Conservation (phyloP, 2,329 filamentous ascomycete genomes). For the Trichoderma brevicompactum region DNA sequence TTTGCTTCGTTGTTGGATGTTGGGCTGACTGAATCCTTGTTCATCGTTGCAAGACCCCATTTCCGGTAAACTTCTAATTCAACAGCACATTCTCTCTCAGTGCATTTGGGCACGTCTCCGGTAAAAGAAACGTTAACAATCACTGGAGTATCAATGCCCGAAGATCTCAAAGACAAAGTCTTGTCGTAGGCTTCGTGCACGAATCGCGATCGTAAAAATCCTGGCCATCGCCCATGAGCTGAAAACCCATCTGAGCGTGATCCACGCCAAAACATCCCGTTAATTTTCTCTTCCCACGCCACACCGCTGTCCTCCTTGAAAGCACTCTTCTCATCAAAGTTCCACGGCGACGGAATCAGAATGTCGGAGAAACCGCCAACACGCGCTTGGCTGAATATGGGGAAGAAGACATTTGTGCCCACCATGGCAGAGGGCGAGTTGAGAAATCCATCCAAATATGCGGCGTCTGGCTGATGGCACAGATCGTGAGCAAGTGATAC, state of each 20-base stretch:
- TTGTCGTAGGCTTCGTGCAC: slow-evolving; percentile 56
- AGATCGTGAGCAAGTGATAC: slow-evolving; percentile 58
- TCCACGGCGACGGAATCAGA: slow-evolving; percentile 59
- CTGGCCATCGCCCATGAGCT: slow-evolving; percentile 53
- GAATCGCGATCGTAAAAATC: slow-evolving; percentile 71
- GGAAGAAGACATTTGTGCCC: slow-evolving; percentile 55
- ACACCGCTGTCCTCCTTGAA: slow-evolving; percentile 53
- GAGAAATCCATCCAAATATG: slow-evolving; percentile 57
- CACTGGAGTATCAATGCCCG: slow-evolving; percentile 39
- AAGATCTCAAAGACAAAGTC: slow-evolving; percentile 33
- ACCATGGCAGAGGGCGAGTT: slow-evolving; percentile 55
- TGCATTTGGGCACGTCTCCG: slow-evolving; percentile 46
- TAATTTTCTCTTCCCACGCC: slow-evolving; percentile 52
- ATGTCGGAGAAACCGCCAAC: slow-evolving; percentile 59
- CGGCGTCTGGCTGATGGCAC: slow-evolving; percentile 54
- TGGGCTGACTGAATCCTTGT: not conserved
- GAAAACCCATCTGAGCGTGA: slow-evolving; percentile 59
- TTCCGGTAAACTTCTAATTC: slow-evolving; percentile 43
- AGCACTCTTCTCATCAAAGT: slow-evolving; percentile 60
- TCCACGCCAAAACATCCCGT: slow-evolving; percentile 60
- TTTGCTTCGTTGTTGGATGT: not conserved
- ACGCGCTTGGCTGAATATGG: slow-evolving; percentile 61
- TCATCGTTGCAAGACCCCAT: slow-evolving; percentile 44
- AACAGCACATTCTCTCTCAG: slow-evolving; percentile 50
- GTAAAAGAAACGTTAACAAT: slow-evolving; percentile 46